These are phyloP conservation scores for Populus ilicifolia DNA, from an alignment of 345 rosid species.

Conservation along the genomic window DNA sequence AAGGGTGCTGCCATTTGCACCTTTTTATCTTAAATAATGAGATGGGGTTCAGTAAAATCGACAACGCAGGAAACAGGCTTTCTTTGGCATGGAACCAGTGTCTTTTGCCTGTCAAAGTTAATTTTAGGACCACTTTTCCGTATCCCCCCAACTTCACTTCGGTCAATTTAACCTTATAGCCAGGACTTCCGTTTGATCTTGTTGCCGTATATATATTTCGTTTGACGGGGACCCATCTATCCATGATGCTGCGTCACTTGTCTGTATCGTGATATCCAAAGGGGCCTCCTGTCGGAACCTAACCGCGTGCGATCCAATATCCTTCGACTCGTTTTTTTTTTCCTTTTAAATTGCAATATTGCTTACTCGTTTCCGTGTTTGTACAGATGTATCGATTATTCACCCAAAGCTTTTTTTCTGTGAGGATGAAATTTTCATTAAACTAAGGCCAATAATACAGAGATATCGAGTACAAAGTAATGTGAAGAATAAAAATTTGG, in stretches of 20 bases:
- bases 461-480: too few species aligned
- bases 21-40: not conserved
- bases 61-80: not conserved
- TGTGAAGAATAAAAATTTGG: too few species aligned
- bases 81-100: slow-evolving; percentile 1
- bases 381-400: too few species aligned
- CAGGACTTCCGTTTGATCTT: not conserved
- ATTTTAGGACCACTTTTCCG: not conserved
- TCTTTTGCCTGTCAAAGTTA: not conserved
- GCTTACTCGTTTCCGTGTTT: too few species aligned
- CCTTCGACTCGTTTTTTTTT: too few species aligned
- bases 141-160: not conserved
- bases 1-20: not conserved
- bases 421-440: too few species aligned
- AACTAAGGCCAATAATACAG: too few species aligned
- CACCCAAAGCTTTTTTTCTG: too few species aligned
- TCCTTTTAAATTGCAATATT: too few species aligned
- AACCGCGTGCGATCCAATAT: not conserved
- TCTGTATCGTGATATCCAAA: not conserved
- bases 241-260: not conserved
- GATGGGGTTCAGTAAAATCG: not conserved
- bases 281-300: not conserved
- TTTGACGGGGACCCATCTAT: not conserved
- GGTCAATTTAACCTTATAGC: not conserved
- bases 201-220: not conserved